Conservation (phyloP, 257 asterid genomes). For the Coffea canephora region DNA sequence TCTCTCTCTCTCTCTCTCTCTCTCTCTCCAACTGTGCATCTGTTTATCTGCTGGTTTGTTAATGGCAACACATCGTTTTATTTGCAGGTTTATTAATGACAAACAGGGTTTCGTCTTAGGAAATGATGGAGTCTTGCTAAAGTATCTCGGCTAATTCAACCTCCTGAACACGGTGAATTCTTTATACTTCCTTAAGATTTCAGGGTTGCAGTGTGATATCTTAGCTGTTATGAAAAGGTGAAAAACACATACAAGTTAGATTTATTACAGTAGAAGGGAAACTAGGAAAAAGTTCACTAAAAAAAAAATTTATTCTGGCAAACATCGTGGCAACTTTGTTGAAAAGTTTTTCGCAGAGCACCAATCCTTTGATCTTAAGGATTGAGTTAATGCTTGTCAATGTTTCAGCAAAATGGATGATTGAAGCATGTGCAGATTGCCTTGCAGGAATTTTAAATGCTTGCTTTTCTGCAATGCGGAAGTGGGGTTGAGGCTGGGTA, state of each 20-base stretch:
- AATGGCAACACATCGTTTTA: neutral
- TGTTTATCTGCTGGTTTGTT: neutral
- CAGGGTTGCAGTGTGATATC: neutral
- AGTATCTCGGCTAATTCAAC: slow-evolving; percentile 72
- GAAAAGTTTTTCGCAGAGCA: neutral
- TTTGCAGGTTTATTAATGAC: slow-evolving; percentile 77
- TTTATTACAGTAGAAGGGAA: neutral
- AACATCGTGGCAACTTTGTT: neutral
- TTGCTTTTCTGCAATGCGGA: neutral
- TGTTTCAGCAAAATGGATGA: neutral
- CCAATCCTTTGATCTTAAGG: neutral
- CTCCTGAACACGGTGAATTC: neutral
- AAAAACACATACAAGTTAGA: neutral
- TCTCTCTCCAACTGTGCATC: neutral
- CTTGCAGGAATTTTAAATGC: neutral
- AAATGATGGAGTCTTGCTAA: slow-evolving; percentile 89
- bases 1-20: neutral
- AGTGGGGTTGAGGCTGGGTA: neutral
- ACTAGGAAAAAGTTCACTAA: neutral
- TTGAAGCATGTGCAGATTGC: neutral
- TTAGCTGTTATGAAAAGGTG: neutral
- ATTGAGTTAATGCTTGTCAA: neutral
- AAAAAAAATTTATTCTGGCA: neutral
- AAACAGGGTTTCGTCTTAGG: slow-evolving; percentile 93
- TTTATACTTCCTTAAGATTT: neutral